Evolutionary conservation across 257 asterid genomes (phyloP), one percentile per base, ranked within the genome.

Genomic region (Primulina tabacum): DNA sequence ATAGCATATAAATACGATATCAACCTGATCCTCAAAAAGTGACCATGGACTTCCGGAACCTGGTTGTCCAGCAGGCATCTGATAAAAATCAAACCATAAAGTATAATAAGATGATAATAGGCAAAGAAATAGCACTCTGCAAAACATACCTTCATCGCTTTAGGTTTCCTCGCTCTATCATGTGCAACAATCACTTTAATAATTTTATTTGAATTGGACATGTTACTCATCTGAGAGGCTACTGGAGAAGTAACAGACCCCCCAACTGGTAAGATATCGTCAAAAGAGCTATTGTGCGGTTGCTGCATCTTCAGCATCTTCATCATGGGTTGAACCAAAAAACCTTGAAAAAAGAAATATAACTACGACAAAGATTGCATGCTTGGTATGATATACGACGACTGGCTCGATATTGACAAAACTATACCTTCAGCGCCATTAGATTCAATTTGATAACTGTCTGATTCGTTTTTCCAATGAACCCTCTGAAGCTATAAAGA

Each of bases 11-110:
- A 68, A 67, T 58, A 29, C n/a, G 71, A 60, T 60, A 73, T 72
- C 53, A 71, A 87, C 99, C 96, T 93, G 97, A 38, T 90, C 97
- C 83, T 93, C 99, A 29, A 90, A 93, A 73, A 79, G 83, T 65
- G 97, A 82, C 97, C 97, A 93, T 2, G 83, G 82, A 80, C 90
- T 81, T 81, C 96, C 96, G 47, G 96, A 81, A 66, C 94, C 90
- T 32, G 73, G 77, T 71, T 83, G 95, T 65, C 83, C 90, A 77
- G 88, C 75, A 65, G 86, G 78, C 89, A 82, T 74, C 99, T 93
- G 85, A 77, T 75, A 40, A 71, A 72, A 65, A 79, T 73, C 47
- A 70, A 80, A 73, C 34, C 65, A 57, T 26, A 32, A 43, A 28
- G 32, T 38, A 75, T 52, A 65, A 72, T 33, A 77, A 50, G 65